Base-by-base conservation (phyloP, 257 asterid genomes). In the Fraxinus excelsior region DNA sequence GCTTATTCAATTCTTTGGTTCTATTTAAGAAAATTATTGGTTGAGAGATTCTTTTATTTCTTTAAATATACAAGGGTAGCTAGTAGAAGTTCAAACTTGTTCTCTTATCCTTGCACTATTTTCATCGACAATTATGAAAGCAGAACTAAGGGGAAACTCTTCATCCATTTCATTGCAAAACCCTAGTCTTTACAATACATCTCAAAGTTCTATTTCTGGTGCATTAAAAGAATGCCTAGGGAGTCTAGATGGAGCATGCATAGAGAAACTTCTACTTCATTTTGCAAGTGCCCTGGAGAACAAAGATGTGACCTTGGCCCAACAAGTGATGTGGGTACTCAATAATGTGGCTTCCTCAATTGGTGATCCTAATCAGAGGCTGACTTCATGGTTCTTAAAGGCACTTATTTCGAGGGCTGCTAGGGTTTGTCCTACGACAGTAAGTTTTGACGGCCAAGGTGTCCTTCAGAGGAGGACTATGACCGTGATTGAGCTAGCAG, bases 281-380 rank as follows among this genome's bases (percentile, higher is more conserved):
- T 89, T 93, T 49, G 96, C 91, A 25, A 84, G 82, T 49, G 97
- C 96, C 23, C 81, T 92, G 0, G 95, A 92, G 73, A 75, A 82
- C 77, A 88, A 90, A 76, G 95, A 92, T 80, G 95, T 91, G 21
- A 92, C 97, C 12, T 67, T 88, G 70, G 96, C 97, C 11, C 97
- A 91, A 58, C 96, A 92, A 86, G 93, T 92, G 31, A 90, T 89
- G 97, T 92, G 97, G 97, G 97, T 92, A 0, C 95, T 92, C 72
- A 92, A 91, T 76, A 92, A 92, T 83, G 90, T 91, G n/a, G 95
- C 97, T 62, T 90, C 96, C 1, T 81, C 88, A 18, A 56, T 56
- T 23, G 96, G 97, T 12, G 97, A 92, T 32, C 93, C 96, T 4
- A 91, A 92, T 74, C 96, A 92, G 62, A 73, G 95, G 72, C 88